Conservation (phyloP, 257 asterid species). For the Solanum gracilifrons region DNA sequence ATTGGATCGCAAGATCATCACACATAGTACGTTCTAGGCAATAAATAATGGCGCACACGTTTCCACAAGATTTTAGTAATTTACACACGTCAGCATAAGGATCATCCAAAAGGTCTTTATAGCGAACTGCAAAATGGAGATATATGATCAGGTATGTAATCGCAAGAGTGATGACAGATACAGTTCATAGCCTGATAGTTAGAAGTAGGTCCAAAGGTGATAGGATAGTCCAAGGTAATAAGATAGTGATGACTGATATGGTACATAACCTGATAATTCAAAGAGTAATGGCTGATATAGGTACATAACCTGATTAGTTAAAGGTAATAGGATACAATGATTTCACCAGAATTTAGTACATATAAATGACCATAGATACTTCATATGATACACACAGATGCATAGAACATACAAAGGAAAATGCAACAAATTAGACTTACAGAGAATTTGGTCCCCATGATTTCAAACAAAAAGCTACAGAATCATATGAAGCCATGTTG, state of each 20-base stretch:
- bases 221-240: neutral
- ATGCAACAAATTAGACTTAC: neutral
- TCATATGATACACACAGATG: neutral
- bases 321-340: neutral
- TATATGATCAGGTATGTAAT: slow-evolving; percentile 4
- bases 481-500: neutral
- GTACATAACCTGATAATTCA: neutral
- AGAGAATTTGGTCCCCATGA: neutral
- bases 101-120: slow-evolving; percentile 80
- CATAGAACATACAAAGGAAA: neutral
- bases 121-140: slow-evolving; percentile 63
- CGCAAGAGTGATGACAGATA: neutral
- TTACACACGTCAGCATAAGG: slow-evolving; percentile 76
- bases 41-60: slow-evolving; percentile 73
- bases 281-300: neutral
- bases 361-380: neutral
- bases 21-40: slow-evolving; percentile 93
- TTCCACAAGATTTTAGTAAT: slow-evolving; percentile 69
- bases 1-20: slow-evolving; percentile 75
- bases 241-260: neutral
- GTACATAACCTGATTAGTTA: neutral
- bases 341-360: neutral
- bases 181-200: neutral
- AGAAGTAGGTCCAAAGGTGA: neutral
- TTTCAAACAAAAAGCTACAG: neutral